A percentile compares a stretch with the other conserved stretches of the same genome.
phyloP scores from a whole-genome alignment of 768 basidiomycete genomes.

The Phanerochaete carnosa region DNA sequence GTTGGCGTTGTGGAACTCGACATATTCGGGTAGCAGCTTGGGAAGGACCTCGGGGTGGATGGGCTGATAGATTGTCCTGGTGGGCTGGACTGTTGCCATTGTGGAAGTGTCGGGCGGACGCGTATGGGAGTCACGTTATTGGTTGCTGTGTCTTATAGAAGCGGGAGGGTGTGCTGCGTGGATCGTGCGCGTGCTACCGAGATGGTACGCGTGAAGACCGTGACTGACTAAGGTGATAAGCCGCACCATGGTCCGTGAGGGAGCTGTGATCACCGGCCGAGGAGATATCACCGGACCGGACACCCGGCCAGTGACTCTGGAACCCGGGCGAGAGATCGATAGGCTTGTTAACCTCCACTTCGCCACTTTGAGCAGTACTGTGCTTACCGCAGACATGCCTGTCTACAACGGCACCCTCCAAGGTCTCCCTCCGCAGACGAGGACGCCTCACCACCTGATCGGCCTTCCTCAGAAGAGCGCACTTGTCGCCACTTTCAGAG shows the following conservation, averaged over 20 bases:
- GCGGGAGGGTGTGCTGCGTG: too few species aligned
- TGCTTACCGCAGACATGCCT: neutral
- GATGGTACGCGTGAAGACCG: too few species aligned
- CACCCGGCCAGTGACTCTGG: neutral
- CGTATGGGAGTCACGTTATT: too few species aligned
- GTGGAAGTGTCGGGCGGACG: too few species aligned
- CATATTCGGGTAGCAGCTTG: constrained; percentile 64
- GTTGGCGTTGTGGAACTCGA: constrained; percentile 53
- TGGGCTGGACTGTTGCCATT: neutral
- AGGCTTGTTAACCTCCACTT: neutral
- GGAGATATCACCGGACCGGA: neutral
- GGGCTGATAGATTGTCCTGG: constrained; percentile 36
- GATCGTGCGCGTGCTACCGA: too few species aligned
- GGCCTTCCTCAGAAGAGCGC: constrained; percentile 44
- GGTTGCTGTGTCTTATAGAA: too few species aligned
- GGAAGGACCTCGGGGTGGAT: constrained; percentile 59
- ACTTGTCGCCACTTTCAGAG: constrained; percentile 53
- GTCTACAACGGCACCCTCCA: constrained; percentile 14
- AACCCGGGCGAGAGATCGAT: neutral
- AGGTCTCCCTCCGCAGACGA: constrained; percentile 37
- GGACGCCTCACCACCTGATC: constrained; percentile 40
- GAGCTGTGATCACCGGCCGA: neutral
- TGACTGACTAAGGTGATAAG: too few species aligned
- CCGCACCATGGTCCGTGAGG: neutral
- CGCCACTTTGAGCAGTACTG: neutral